Evolutionary conservation across 768 basidiomycete species (phyloP).

Genomic region (Tricholoma flavovirens): DNA sequence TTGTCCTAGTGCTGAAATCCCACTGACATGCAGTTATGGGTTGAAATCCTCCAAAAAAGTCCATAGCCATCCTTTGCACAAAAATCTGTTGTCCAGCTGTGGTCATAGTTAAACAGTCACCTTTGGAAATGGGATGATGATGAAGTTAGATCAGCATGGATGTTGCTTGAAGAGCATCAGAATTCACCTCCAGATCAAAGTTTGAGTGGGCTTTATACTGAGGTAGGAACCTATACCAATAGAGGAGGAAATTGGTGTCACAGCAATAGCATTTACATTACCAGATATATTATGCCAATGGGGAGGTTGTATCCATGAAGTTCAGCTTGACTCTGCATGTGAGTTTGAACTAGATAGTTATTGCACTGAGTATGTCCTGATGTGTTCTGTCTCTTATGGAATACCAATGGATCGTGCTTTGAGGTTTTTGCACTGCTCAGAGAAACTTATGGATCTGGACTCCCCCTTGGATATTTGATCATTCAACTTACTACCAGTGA

Average conservation of each 20-base stretch:
- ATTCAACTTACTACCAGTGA: neutral
- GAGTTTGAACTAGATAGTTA: too few species aligned
- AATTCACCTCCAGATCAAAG: neutral
- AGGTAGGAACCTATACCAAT: neutral
- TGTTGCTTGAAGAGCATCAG: neutral
- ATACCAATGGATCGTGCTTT: neutral
- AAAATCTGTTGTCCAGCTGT: neutral
- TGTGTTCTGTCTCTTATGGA: too few species aligned
- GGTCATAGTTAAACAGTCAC: too few species aligned
- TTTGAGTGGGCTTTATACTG: neutral
- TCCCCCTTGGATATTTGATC: neutral
- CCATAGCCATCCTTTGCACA: neutral
- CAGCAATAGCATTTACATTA: constrained; percentile 21
- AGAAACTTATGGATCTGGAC: neutral
- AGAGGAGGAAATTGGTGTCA: constrained; percentile 9
- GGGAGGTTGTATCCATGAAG: constrained; percentile 19
- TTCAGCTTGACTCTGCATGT: constrained; percentile 18
- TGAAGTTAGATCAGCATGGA: neutral
- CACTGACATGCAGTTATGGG: too few species aligned
- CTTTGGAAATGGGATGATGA: neutral
- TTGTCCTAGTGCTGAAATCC: too few species aligned
- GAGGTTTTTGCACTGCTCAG: neutral
- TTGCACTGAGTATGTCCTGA: too few species aligned
- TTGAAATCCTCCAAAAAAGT: neutral
- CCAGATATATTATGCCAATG: constrained; percentile 17